Percentiles rank a stretch among this genome's conserved stretches.
phyloP scores from a whole-genome alignment of 345 rosid genomes.

The Arabis alpina region DNA sequence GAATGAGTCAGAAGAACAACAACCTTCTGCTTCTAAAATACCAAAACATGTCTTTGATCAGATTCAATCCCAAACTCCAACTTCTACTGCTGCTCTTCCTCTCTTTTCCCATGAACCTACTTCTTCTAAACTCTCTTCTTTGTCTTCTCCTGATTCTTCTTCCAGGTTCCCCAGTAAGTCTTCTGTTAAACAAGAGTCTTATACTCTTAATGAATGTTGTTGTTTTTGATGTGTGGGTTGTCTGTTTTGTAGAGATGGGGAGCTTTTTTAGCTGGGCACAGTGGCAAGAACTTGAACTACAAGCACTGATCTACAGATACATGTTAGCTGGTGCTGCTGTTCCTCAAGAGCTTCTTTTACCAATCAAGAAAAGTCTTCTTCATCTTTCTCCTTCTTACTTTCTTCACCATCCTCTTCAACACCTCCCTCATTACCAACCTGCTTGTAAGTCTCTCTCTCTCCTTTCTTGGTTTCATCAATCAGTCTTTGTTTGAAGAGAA shows the following conservation, averaged over 20 bases:
- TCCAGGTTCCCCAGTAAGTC: constrained; percentile 60
- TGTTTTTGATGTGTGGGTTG: constrained; percentile 8
- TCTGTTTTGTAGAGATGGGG: constrained; percentile 59
- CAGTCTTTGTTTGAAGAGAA: too few species aligned
- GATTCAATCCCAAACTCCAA: constrained; percentile 44
- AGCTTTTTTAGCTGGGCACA: constrained; percentile 82
- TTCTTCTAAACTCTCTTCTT: constrained; percentile 53
- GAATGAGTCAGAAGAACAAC: constrained; percentile 66
- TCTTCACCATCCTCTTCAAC: constrained; percentile 63
- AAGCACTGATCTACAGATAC: constrained; percentile 91
- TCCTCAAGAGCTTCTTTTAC: constrained; percentile 86
- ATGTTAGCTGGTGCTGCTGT: constrained; percentile 87
- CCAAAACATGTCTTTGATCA: constrained; percentile 71
- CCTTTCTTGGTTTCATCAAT: constrained; percentile 7
- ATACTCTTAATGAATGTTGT: background rate
- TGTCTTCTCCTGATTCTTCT: constrained; percentile 57
- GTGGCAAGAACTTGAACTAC: constrained; percentile 95
- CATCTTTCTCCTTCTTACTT: constrained; percentile 67
- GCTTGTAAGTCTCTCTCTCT: constrained; percentile 59
- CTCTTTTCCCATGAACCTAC: constrained; percentile 69
- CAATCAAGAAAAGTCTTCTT: constrained; percentile 81
- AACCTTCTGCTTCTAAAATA: constrained; percentile 61
- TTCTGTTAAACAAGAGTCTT: background rate
- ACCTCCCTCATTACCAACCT: constrained; percentile 64
- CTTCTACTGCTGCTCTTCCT: constrained; percentile 77